Conservation (phyloP, 2,329 filamentous ascomycete species). For the Colletotrichum tabaci region DNA sequence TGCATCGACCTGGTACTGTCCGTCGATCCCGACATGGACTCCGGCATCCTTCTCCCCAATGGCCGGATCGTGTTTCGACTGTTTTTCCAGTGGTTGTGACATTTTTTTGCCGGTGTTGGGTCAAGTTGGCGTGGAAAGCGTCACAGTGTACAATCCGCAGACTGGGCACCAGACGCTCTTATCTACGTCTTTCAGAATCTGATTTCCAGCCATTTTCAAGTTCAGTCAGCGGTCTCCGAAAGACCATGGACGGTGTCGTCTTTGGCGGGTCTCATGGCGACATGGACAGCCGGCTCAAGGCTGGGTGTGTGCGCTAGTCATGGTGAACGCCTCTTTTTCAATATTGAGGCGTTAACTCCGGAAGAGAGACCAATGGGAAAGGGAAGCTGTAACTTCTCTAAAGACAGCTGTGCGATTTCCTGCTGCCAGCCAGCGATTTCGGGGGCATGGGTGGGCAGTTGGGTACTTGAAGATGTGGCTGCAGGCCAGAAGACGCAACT, state of each 20-base stretch:
- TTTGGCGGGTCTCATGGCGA: constrained; percentile 38
- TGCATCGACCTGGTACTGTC: not conserved
- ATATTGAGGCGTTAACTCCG: not conserved
- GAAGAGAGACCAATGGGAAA: not conserved
- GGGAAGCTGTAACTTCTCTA: not conserved
- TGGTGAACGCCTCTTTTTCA: not conserved
- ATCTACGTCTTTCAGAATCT: not conserved
- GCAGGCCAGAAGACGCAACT: not conserved
- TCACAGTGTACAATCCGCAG: not conserved
- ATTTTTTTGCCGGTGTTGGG: not conserved
- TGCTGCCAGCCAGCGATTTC: not conserved
- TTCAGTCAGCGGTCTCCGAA: not conserved
- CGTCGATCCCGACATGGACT: not conserved
- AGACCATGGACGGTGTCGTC: constrained; percentile 16
- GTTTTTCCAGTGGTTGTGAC: constrained; percentile 14
- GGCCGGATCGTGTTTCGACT: not conserved
- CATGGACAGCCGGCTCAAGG: constrained; percentile 9
- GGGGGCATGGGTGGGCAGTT: not conserved
- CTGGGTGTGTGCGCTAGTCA: not conserved
- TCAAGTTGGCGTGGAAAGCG: too few relatives aligned
- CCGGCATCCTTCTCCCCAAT: not conserved
- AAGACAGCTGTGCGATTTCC: too few relatives aligned
- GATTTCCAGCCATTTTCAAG: too few relatives aligned
- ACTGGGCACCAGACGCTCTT: not conserved
- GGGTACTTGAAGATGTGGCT: not conserved